These are phyloP conservation scores for Rhizoclosmatium globosum DNA, from an alignment of 192 early-diverging fungal genomes.

Conservation along the genomic window DNA sequence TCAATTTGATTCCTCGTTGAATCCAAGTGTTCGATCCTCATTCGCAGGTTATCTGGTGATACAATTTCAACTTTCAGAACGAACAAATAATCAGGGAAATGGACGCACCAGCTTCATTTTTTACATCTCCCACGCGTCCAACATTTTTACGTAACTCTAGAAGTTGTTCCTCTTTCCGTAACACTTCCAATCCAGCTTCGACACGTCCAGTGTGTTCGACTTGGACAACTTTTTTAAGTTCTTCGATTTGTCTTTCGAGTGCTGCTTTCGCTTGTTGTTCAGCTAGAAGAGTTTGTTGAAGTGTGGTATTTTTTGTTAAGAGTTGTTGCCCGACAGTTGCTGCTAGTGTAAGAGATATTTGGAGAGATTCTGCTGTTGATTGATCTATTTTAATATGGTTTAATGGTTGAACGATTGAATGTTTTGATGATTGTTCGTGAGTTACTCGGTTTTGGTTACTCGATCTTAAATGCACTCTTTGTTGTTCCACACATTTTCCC, in stretches of 20 bases:
- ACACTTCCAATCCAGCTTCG: slow-evolving; percentile 16
- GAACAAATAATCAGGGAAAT: neutral
- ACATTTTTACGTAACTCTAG: neutral
- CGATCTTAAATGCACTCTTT: too few species aligned
- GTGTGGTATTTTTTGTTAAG: neutral
- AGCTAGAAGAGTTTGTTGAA: neutral
- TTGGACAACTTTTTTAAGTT: slow-evolving; percentile 1
- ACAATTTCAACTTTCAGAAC: neutral
- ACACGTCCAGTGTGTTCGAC: slow-evolving; percentile 2
- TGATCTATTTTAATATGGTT: too few species aligned
- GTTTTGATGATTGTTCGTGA: too few species aligned
- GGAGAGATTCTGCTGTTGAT: neutral
- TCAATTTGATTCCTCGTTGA: neutral
- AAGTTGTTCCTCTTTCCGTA: slow-evolving; percentile 2
- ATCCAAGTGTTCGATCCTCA: slow-evolving; percentile 23
- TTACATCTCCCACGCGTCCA: neutral
- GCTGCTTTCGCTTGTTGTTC: neutral
- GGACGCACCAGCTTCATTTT: neutral
- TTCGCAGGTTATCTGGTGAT: slow-evolving; percentile 5
- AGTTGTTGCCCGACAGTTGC: slow-evolving; percentile 19
- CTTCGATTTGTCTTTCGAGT: slow-evolving; percentile 7
- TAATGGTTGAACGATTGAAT: too few species aligned
- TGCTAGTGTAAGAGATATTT: neutral
- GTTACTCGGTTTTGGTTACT: too few species aligned
- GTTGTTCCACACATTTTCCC: too few species aligned